Base-by-base conservation (phyloP, 2,329 filamentous ascomycete species). In the Alternaria sp. region DNA sequence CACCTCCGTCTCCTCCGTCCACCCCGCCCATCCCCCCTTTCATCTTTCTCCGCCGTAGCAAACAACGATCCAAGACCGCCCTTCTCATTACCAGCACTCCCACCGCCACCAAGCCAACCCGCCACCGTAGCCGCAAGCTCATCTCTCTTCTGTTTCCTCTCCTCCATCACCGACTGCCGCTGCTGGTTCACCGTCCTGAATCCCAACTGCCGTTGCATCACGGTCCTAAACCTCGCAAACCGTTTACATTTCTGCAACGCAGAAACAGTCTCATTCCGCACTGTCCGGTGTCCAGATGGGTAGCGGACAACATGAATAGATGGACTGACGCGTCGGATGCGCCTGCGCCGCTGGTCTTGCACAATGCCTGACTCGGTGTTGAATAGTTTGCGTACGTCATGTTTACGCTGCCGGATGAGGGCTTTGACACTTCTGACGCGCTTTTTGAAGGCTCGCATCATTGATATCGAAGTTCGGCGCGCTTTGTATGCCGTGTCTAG, bases 91-190 rank as follows among this genome's bases (percentile, higher is more conserved):
- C 28, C 17, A 44, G 19, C 7, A 28, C 12, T 4, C 12, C n/a
- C 49, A 9, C 32, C 30, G 1, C 28, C 50, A 50, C 30, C n/a
- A 25, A 62, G 60, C 60, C 60, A 62, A 10, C 15, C 13, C 60
- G 49, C 50, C 12, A 62, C 60, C 25, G 44, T 59, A 17, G 25
- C 5, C 2, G 44, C 40, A 25, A 62, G 43, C 5, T 32, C 30
- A 13, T 21, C 10, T 10, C 19, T 51, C 26, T 59, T 52, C 28
- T 15, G 30, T 6, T 25, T 40, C 19, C 19, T 51, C 54, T 59
- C 59, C 28, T n/a, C 15, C 5, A 15, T 6, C 10, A 15, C 28
- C 23, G 12, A 26, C 36, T 46, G 19, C 36, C 12, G 6, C 6
- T 17, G 15, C 11, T 17, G 15, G 4, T 5, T 30, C 19, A 13